phyloP scores from a whole-genome alignment of 2,329 filamentous ascomycete species.

The Colletotrichum sp. region DNA sequence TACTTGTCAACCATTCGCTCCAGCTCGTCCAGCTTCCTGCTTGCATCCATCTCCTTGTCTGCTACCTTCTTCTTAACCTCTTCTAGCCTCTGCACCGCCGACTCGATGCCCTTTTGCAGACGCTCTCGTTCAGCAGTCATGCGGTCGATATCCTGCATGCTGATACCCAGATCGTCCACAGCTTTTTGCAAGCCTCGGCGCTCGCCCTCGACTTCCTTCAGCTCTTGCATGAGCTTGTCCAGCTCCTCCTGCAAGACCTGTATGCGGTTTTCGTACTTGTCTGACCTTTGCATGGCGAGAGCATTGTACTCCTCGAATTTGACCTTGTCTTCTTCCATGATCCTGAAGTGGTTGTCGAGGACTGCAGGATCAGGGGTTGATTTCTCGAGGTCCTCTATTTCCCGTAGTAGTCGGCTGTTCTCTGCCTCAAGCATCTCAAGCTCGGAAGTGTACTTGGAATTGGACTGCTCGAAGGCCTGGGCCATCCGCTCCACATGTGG shows the following conservation, averaged over 20 bases:
- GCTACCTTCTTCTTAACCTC: conserved; percentile 83
- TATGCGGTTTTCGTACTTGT: conserved; percentile 85
- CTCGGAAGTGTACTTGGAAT: conserved; percentile 84
- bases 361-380: conserved; percentile 82
- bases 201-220: conserved; percentile 83
- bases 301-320: conserved; percentile 97
- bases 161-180: conserved; percentile 92
- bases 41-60: conserved; percentile 89
- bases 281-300: conserved; percentile 80
- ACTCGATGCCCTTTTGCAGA: conserved; percentile 86
- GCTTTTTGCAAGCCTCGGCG: conserved; percentile 79
- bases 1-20: conserved; percentile 89
- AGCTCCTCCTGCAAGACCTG: conserved; percentile 87
- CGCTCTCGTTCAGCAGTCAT: conserved; percentile 96
- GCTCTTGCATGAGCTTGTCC: conserved; percentile 75
- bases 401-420: conserved; percentile 78
- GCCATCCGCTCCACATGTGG: conserved; percentile 92
- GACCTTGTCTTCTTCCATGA: conserved; percentile 90
- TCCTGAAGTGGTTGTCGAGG: conserved; percentile 87
- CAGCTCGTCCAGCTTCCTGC: conserved; percentile 86
- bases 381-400: conserved; percentile 90
- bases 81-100: conserved; percentile 76
- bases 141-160: conserved; percentile 97
- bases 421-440: conserved; percentile 87
- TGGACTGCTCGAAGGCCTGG: conserved; percentile 81